Evolutionary conservation across 2,329 filamentous ascomycete species (phyloP).

Genomic region (Lizonia empirigonia): DNA sequence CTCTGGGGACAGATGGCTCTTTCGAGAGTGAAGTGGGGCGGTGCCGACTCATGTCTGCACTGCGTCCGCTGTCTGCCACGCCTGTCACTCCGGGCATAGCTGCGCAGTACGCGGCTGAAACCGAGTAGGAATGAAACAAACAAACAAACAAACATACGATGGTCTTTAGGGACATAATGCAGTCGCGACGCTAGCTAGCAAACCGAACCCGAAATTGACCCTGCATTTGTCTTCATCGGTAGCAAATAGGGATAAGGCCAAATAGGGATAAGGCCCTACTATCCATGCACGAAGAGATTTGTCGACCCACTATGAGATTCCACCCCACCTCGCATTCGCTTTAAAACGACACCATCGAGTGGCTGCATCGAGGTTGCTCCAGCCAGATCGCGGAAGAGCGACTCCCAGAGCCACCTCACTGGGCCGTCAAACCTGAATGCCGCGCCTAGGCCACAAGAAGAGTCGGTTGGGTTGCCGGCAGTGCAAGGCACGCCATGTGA

Average conservation of each 20-base stretch:
- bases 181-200: background rate
- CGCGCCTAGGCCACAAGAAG: constrained; percentile 48
- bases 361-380: constrained; percentile 11
- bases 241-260: constrained; percentile 21
- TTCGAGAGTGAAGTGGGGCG: no score
- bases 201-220: constrained; percentile 22
- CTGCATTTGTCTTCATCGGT: constrained; percentile 4
- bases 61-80: no score
- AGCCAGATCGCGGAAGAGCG: constrained; percentile 12
- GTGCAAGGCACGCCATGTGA: constrained; percentile 48
- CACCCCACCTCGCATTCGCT: constrained; percentile 33
- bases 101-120: no score
- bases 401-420: constrained; percentile 16
- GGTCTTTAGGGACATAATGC: background rate
- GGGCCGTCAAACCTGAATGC: constrained; percentile 32
- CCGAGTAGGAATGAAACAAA: no score
- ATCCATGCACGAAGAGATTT: constrained; percentile 23
- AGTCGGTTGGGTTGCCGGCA: constrained; percentile 42
- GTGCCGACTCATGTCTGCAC: no score
- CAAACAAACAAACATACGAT: no score
- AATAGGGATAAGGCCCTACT: constrained; percentile 27
- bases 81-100: no score
- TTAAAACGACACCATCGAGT: constrained; percentile 17
- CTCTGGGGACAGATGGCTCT: no score
- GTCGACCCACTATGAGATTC: constrained; percentile 17